A percentile compares a stretch with the other conserved stretches of the same genome.
These are phyloP conservation scores for Aegle marmelos DNA, from an alignment of 345 rosid species.

Conservation along the genomic window DNA sequence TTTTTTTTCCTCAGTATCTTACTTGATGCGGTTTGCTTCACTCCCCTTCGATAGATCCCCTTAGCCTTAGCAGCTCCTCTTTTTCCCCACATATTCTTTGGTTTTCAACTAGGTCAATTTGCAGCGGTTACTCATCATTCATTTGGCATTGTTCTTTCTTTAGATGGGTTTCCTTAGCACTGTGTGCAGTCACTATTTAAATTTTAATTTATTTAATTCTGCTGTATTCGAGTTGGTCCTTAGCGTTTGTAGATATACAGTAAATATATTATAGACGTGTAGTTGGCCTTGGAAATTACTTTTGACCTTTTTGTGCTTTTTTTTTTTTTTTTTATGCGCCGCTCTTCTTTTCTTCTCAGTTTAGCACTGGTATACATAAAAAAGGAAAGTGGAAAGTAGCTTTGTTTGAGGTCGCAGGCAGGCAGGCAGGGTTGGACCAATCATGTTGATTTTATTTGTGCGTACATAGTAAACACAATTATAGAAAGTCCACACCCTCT, in stretches of 20 bases:
- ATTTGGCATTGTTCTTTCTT: background rate
- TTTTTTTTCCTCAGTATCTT: background rate
- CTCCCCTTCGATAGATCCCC: background rate
- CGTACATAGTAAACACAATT: background rate
- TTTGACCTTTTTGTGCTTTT: background rate
- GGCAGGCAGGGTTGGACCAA: background rate
- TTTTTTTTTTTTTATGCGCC: constrained; percentile 1
- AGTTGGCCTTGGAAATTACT: constrained; percentile 15
- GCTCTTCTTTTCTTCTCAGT: background rate
- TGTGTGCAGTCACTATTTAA: constrained; percentile 19
- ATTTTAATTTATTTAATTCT: background rate
- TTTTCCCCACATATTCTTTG: constrained; percentile 7
- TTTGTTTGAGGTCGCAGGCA: background rate
- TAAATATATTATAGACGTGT: constrained; percentile 25
- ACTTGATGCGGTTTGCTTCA: constrained; percentile 3
- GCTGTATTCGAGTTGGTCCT: constrained; percentile 9
- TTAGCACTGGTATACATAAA: too few relatives aligned
- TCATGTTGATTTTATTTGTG: background rate
- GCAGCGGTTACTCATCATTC: constrained; percentile 11
- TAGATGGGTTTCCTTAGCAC: constrained; percentile 16
- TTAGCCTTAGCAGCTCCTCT: background rate
- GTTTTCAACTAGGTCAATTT: constrained; percentile 15
- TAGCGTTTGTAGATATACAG: constrained; percentile 34
- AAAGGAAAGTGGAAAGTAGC: background rate
- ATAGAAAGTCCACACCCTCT: background rate